Conservation (phyloP, 108 stramenopile species). For the Cyclotella distinguenda region DNA sequence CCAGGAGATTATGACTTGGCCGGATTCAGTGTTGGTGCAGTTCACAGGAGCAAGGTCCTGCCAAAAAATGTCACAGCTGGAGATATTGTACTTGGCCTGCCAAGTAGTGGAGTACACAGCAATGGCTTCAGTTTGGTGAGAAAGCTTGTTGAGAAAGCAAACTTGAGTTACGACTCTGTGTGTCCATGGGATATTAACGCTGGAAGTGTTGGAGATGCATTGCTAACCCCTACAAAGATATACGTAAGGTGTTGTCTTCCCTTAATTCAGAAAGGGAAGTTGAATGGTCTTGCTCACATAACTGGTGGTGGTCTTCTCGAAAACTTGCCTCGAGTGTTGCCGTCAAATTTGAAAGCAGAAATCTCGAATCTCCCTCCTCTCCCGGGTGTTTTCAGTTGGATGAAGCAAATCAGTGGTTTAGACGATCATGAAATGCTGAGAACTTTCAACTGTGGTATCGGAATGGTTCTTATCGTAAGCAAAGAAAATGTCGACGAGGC, state of each 20-base stretch:
- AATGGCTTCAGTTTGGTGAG: constrained; percentile 98
- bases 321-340: constrained; percentile 94
- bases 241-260: constrained; percentile 92
- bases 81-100: constrained; percentile 90
- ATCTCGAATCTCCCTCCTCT: constrained; percentile 83
- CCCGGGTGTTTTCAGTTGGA: constrained; percentile 94
- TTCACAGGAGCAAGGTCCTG: constrained; percentile 77
- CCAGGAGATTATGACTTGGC: constrained; percentile 97
- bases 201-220: constrained; percentile 82
- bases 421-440: constrained; percentile 92
- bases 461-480: constrained; percentile 93
- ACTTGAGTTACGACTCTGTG: constrained; percentile 75
- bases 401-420: constrained; percentile 85
- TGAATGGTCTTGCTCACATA: constrained; percentile 95
- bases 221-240: constrained; percentile 94
- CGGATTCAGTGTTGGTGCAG: constrained; percentile 97
- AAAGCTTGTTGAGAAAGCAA: constrained; percentile 86
- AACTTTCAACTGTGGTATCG: constrained; percentile 97
- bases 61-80: constrained; percentile 83
- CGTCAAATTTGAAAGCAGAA: constrained; percentile 78
- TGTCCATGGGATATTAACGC: constrained; percentile 86
- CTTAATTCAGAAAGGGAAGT: constrained; percentile 71
- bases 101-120: constrained; percentile 96
- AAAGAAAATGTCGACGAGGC: constrained; percentile 67
- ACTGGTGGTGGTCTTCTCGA: constrained; percentile 97